Conservation (phyloP, 306 rosid genomes). For the Pachyrhizus erosus region DNA sequence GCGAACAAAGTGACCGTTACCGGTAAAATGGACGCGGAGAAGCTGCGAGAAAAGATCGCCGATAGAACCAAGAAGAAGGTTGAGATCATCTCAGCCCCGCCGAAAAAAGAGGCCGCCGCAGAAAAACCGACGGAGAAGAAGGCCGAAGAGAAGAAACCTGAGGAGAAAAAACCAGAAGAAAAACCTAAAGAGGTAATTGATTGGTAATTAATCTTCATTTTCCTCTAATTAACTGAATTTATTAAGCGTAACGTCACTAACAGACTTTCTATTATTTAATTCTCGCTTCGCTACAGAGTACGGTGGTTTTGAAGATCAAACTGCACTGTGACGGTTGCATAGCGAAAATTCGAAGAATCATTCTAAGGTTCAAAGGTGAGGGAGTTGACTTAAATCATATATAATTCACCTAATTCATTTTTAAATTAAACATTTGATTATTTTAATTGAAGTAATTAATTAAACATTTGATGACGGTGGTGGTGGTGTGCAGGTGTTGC, state of each 20-base stretch:
- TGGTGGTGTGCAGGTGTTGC: constrained; percentile 61
- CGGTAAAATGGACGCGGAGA: constrained; percentile 68
- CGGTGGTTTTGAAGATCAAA: constrained; percentile 73
- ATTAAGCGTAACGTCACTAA: constrained; percentile 35
- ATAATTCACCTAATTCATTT: background rate
- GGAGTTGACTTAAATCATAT: constrained; percentile 30
- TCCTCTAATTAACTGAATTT: background rate
- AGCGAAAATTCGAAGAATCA: constrained; percentile 61
- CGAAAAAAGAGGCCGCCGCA: constrained; percentile 63
- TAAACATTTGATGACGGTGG: background rate
- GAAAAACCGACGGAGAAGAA: constrained; percentile 66
- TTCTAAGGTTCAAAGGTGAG: constrained; percentile 65
- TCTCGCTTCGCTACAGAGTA: constrained; percentile 57
- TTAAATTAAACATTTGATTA: background rate
- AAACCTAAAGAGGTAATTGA: constrained; percentile 61
- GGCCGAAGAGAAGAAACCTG: constrained; percentile 58
- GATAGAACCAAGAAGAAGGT: constrained; percentile 77
- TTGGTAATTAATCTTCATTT: constrained; percentile 35
- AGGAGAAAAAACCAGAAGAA: constrained; percentile 65
- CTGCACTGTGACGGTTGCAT: constrained; percentile 97
- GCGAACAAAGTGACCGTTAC: constrained; percentile 71
- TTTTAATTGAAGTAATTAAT: background rate
- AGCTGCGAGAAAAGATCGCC: constrained; percentile 57
- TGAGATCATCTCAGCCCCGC: constrained; percentile 71
- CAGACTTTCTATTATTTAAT: constrained; percentile 14